Percentiles rank a stretch among this genome's conserved stretches.
Evolutionary conservation across 2,329 filamentous ascomycete genomes (phyloP).

Genomic region (Cyphellophora europaea): DNA sequence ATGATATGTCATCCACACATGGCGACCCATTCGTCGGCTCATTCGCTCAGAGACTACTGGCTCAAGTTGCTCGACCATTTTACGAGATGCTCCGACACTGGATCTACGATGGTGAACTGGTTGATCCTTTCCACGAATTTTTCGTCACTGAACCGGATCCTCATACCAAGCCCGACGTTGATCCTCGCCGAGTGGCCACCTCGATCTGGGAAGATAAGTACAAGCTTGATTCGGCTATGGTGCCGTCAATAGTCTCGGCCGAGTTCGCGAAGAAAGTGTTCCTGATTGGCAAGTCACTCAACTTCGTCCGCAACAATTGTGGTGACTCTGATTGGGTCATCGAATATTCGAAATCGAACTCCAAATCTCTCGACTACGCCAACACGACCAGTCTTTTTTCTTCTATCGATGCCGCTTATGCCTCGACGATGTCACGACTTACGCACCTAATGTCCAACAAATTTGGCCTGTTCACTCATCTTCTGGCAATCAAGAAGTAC

Average conservation of each 20-base stretch:
- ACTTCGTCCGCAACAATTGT: conserved; percentile 95
- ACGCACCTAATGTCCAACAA: conserved; percentile 91
- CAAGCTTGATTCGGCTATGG: conserved; percentile 72
- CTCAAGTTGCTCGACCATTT: conserved; percentile 83
- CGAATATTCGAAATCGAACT: conserved; percentile 83
- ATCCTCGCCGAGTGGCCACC: conserved; percentile 50
- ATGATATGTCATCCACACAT: conserved; percentile 85
- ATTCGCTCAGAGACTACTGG: conserved; percentile 82
- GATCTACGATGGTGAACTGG: conserved; percentile 97
- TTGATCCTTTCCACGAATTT: conserved; percentile 92
- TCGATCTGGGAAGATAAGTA: conserved; percentile 99
- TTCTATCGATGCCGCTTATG: conserved; percentile 95
- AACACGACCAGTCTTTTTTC: conserved; percentile 73
- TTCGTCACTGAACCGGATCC: conserved; percentile 80
- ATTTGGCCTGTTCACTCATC: conserved; percentile 88
- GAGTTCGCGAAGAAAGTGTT: conserved; percentile 97
- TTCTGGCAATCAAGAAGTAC: conserved; percentile 87
- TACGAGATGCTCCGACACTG: conserved; percentile 93
- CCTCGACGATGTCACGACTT: conserved; percentile 91
- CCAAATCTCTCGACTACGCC: conserved; percentile 86
- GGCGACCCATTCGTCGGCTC: conserved; percentile 89
- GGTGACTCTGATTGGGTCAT: conserved; percentile 93
- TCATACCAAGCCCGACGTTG: conserved; percentile 37
- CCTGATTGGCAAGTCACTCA: conserved; percentile 92
- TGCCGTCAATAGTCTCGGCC: conserved; percentile 83